Evolutionary conservation across 2,329 filamentous ascomycete species (phyloP).

Genomic region (Fusarium oxysporum): DNA sequence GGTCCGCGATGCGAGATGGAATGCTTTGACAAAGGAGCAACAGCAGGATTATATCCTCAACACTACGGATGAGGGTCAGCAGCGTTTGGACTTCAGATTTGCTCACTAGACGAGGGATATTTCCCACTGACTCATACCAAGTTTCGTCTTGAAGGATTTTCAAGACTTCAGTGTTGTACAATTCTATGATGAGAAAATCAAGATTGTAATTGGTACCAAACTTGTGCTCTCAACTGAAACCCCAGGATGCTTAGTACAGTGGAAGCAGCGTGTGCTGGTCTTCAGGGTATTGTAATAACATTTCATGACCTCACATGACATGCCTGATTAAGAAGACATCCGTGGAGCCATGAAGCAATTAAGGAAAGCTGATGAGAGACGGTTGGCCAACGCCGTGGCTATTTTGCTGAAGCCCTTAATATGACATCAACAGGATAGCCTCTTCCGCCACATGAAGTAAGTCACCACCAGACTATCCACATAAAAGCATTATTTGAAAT

Average conservation of each 20-base stretch:
- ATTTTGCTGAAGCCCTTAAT: neutral
- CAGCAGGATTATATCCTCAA: conserved; percentile 60
- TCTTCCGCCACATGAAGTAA: neutral
- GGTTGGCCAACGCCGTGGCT: neutral
- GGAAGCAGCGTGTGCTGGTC: too few species aligned
- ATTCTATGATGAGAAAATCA: too few species aligned
- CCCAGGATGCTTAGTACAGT: too few species aligned
- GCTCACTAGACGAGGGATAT: conserved; percentile 51
- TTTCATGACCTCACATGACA: too few species aligned
- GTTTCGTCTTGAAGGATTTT: too few species aligned
- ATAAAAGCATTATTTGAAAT: neutral
- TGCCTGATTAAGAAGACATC: too few species aligned
- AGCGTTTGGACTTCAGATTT: conserved; percentile 67
- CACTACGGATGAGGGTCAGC: conserved; percentile 64
- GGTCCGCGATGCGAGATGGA: conserved; percentile 57
- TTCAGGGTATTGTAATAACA: too few species aligned
- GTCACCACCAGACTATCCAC: neutral
- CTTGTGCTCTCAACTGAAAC: too few species aligned
- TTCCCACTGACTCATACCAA: too few species aligned
- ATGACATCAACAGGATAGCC: neutral
- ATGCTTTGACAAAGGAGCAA: conserved; percentile 57
- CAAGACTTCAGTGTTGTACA: too few species aligned
- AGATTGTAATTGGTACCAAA: too few species aligned
- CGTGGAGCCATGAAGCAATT: neutral
- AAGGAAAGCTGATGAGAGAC: neutral